Conservation (phyloP, 2,329 filamentous ascomycete genomes). For the Zymoseptoria crescenta region DNA sequence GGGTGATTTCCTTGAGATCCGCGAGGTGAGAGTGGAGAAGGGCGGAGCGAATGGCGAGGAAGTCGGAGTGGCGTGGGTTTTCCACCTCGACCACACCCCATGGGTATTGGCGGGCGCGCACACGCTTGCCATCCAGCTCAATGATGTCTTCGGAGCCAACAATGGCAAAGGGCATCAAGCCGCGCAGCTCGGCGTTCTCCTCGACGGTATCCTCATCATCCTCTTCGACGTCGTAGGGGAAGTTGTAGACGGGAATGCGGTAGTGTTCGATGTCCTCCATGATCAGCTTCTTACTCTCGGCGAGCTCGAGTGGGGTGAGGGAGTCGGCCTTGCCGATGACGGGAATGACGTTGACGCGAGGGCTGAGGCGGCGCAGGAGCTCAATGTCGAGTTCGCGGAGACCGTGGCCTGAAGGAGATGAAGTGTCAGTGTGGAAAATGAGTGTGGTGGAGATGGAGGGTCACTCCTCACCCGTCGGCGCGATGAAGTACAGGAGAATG, state of each 20-base stretch:
- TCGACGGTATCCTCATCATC: conserved; percentile 99
- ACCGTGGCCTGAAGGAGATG: conserved; percentile 40
- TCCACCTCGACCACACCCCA: conserved; percentile 99
- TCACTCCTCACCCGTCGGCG: conserved; percentile 62
- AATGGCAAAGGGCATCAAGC: conserved; percentile 98
- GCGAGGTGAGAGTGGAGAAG: conserved; percentile 96
- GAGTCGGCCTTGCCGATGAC: conserved; percentile 98
- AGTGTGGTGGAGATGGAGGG: background rate
- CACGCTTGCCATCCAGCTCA: conserved; percentile 85
- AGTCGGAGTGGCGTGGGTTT: conserved; percentile 97
- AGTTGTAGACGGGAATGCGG: conserved; percentile 99
- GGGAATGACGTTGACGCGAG: conserved; percentile 96
- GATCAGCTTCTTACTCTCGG: conserved; percentile 98
- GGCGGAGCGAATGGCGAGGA: conserved; percentile 92
- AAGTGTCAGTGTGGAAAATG: conserved; percentile 6
- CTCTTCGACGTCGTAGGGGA: conserved; percentile 99
- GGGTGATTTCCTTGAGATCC: conserved; percentile 98
- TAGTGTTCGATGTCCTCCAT: conserved; percentile 99
- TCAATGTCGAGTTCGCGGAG: conserved; percentile 98
- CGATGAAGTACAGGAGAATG: conserved; percentile 98
- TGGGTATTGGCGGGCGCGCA: conserved; percentile 92
- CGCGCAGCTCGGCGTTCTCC: conserved; percentile 94
- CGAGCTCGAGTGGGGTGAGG: conserved; percentile 88
- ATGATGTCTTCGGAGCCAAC: conserved; percentile 94
- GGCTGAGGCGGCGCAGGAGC: conserved; percentile 97